Percentiles rank a stretch among this genome's conserved stretches.
Conservation (phyloP, 345 rosid genomes). For the Euphorbia peplus region DNA sequence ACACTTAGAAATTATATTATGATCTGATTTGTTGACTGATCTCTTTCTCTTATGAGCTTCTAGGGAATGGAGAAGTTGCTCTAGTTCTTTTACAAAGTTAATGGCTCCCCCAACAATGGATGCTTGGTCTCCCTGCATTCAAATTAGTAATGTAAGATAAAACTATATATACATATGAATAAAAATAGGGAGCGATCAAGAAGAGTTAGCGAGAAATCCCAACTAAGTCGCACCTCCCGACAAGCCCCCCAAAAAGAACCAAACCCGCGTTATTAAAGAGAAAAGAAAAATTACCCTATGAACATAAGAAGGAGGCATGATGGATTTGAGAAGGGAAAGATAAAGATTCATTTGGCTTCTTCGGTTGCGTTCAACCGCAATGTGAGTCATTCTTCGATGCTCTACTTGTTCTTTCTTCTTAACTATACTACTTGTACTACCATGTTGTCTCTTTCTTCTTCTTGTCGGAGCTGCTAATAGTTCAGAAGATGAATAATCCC, state of each 20-base stretch:
- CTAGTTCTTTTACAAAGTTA: conserved; percentile 66
- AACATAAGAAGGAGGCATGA: conserved; percentile 58
- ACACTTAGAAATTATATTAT: no score
- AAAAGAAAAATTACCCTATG: conserved; percentile 45
- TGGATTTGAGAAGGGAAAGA: conserved; percentile 49
- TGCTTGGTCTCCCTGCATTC: conserved; percentile 64
- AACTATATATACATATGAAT: no score
- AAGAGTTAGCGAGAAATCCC: no score
- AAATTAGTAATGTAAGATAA: no score
- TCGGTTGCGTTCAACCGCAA: conserved; percentile 66
- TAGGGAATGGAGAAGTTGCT: conserved; percentile 53
- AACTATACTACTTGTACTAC: conserved; percentile 25
- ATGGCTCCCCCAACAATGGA: conserved; percentile 76
- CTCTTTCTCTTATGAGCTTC: conserved; percentile 39
- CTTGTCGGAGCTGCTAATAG: background rate
- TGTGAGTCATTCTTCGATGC: conserved; percentile 67
- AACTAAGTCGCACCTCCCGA: no score
- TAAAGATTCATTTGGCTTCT: conserved; percentile 71
- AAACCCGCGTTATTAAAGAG: no score
- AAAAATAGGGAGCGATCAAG: no score
- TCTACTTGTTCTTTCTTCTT: conserved; percentile 53
- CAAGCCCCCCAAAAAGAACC: no score
- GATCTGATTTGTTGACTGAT: conserved; percentile 18
- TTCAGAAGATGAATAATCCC: no score
- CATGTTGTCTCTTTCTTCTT: conserved; percentile 42